Percentiles rank a stretch among this genome's conserved stretches.
Evolutionary conservation across 1,284 basidiomycete genomes (phyloP).

Genomic region (Chalciporus piperatoides): DNA sequence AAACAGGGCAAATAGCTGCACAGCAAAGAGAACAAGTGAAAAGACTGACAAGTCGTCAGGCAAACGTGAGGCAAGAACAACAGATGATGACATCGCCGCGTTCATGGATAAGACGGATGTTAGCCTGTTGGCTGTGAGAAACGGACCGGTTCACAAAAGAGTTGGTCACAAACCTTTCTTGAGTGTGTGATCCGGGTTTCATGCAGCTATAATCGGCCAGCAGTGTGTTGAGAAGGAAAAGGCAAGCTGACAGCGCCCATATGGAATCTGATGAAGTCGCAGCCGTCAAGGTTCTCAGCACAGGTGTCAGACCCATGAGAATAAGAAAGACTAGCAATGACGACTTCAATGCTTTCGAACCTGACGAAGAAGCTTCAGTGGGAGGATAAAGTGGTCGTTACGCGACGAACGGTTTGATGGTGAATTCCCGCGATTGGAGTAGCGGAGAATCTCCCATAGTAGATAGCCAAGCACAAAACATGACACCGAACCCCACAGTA

Average conservation of each 20-base stretch:
- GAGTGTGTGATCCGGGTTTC: slow-evolving; percentile 30
- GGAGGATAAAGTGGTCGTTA: slow-evolving; percentile 1
- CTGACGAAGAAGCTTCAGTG: slow-evolving; percentile 35
- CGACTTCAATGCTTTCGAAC: slow-evolving; percentile 65
- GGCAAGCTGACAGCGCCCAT: slow-evolving; percentile 80
- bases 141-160: slow-evolving; percentile 15
- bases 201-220: slow-evolving; percentile 62
- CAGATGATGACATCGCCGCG: slow-evolving; percentile 89
- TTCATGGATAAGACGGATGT: slow-evolving; percentile 92
- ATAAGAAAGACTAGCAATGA: slow-evolving; percentile 85
- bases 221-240: slow-evolving; percentile 62
- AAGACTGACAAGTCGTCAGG: slow-evolving; percentile 85
- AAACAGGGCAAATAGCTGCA: slow-evolving; percentile 83
- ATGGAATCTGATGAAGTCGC: slow-evolving; percentile 96
- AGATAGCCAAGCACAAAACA: slow-evolving; percentile 60
- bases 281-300: slow-evolving; percentile 87
- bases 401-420: slow-evolving; percentile 24
- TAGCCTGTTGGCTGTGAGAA: slow-evolving; percentile 49
- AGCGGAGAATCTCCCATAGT: slow-evolving; percentile 59
- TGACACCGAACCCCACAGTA: slow-evolving; percentile 64
- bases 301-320: slow-evolving; percentile 86
- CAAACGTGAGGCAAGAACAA: slow-evolving; percentile 91
- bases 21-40: slow-evolving; percentile 83
- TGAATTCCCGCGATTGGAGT: slow-evolving; percentile 22
- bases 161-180: slow-evolving; percentile 36